Percentiles rank a stretch among this genome's conserved stretches.
Evolutionary conservation across 495 filamentous ascomycete genomes (phyloP).

Genomic region (Jackrogersella minutella): DNA sequence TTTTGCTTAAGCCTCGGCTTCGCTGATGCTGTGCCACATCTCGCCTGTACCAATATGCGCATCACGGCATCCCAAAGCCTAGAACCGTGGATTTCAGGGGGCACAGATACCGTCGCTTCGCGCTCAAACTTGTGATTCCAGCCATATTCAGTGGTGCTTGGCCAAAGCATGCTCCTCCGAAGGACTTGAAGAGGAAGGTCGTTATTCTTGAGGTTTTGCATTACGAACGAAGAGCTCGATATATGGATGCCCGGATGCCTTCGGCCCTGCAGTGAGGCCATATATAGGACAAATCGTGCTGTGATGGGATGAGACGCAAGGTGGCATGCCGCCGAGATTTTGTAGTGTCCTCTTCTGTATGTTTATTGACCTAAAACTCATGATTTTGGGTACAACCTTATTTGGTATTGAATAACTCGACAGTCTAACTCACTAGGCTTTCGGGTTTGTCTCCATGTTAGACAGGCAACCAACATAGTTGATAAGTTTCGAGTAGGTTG

Average conservation of each 20-base stretch:
- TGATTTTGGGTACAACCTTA: neutral
- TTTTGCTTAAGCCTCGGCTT: neutral
- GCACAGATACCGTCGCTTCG: slow-evolving; percentile 17
- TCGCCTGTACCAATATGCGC: slow-evolving; percentile 27
- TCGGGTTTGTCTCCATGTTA: neutral
- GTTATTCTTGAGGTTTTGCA: slow-evolving; percentile 19
- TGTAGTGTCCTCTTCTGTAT: neutral
- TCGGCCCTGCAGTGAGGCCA: slow-evolving; percentile 12
- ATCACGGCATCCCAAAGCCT: slow-evolving; percentile 21
- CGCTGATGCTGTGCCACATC: slow-evolving; percentile 7
- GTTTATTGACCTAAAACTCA: neutral
- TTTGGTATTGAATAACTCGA: neutral
- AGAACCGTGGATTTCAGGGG: slow-evolving; percentile 28
- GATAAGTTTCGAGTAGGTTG: slow-evolving; percentile 11
- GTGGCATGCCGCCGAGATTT: neutral
- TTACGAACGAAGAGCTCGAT: slow-evolving; percentile 18
- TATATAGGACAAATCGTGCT: neutral
- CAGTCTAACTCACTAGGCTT: neutral
- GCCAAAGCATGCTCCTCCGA: slow-evolving; percentile 27
- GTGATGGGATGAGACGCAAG: neutral
- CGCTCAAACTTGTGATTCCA: slow-evolving; percentile 24
- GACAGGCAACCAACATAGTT: neutral
- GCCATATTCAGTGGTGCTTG: slow-evolving; percentile 7
- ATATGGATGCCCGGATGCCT: slow-evolving; percentile 3
- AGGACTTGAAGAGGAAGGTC: slow-evolving; percentile 42